Base-by-base conservation (phyloP, 2,329 filamentous ascomycete species). In the Cadophora malorum region DNA sequence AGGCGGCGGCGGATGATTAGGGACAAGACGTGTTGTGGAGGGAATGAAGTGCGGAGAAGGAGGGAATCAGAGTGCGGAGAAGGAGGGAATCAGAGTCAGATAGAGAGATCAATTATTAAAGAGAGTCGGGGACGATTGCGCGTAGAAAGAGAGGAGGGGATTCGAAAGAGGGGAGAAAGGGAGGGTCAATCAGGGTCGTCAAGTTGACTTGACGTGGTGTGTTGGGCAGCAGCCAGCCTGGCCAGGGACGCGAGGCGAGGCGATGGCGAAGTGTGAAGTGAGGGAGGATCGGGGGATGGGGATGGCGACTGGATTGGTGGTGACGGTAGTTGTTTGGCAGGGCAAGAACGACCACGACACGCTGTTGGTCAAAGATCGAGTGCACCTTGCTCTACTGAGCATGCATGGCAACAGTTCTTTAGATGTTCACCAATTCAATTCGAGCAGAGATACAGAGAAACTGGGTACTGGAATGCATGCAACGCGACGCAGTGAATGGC, bases 91-190 rank as follows among this genome's bases (percentile, higher is more conserved):
- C 23, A 38, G 58, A 47, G 61, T 50, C 56, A 38, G 64, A 61
- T 31, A 62, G 62, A 63, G 45, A 41, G 64, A 56, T 61, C 41
- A 59, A 58, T 55, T 49, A 65, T 65, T 59, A 65, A 47, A 64
- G 62, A 64, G 35, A 47, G 62, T 56, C 62, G 62, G 50, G 49
- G 50, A 35, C 28, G 41, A 21, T 45, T 59, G 49, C 60, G 45
- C 64, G 35, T 61, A 58, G 41, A 25, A 55, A 33, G 49, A 14
- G 45, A 31, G 58, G 23, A 31, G 35, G 45, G 45, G 41, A 55
- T 38, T 38, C 61, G 60, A 63, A 45, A 41, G 35, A 58, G 28
- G 31, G n/a, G 12, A 19, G 31, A 19, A 38, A n/a, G 55, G 21
- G 31, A 31, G 14, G 49, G 49, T 28, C 16, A 23, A 31, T 31